phyloP scores from a whole-genome alignment of 164 flowering plant genomes.

The Kalanchoe fedtschenkoi region DNA sequence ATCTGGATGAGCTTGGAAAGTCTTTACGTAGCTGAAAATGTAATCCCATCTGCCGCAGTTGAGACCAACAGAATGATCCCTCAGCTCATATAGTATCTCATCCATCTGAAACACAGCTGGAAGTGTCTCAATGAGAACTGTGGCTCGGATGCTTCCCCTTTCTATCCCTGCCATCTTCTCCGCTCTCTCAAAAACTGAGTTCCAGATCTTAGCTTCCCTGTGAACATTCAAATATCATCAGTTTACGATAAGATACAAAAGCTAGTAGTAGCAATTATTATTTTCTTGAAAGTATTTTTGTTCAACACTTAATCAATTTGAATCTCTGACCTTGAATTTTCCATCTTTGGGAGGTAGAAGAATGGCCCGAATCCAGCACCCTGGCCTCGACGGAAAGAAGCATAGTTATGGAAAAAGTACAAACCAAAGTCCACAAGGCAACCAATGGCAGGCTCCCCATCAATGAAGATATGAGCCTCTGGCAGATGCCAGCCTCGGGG shows the following conservation, averaged over 20 bases:
- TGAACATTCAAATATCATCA: background rate
- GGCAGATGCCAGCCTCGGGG: slow-evolving; percentile 96
- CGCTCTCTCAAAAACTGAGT: slow-evolving; percentile 72
- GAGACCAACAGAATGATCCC: slow-evolving; percentile 78
- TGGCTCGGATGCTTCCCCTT: slow-evolving; percentile 78
- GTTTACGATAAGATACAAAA: background rate
- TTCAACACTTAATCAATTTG: background rate
- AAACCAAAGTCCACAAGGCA: slow-evolving; percentile 91
- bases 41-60: slow-evolving; percentile 99
- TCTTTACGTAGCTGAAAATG: slow-evolving; percentile 92
- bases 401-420: slow-evolving; percentile 72
- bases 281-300: no score
- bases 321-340: slow-evolving; percentile 59
- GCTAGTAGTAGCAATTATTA: background rate
- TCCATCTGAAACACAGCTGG: slow-evolving; percentile 95
- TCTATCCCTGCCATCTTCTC: slow-evolving; percentile 75
- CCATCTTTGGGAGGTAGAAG: slow-evolving; percentile 96
- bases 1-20: slow-evolving; percentile 78
- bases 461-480: slow-evolving; percentile 73
- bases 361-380: slow-evolving; percentile 84
- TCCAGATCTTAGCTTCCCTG: slow-evolving; percentile 94
- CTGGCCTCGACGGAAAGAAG: slow-evolving; percentile 46
- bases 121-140: slow-evolving; percentile 85
- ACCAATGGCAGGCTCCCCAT: slow-evolving; percentile 76
- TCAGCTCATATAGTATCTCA: slow-evolving; percentile 76